phyloP scores from a whole-genome alignment of 2,329 filamentous ascomycete genomes.

The Ambrosiella cleistominuta region DNA sequence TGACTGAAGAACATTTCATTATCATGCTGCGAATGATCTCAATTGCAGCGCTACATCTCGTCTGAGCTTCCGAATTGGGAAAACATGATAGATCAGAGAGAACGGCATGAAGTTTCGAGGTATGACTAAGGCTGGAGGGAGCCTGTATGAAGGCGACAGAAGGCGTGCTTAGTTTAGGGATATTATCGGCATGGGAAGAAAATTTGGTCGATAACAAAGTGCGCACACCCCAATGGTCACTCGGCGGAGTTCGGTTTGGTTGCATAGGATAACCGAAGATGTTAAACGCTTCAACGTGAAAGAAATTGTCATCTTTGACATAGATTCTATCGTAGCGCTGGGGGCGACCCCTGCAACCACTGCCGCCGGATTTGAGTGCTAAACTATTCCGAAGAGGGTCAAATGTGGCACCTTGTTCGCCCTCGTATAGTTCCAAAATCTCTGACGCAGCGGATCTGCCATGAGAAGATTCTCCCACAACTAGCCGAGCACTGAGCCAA shows the following conservation, averaged over 20 bases:
- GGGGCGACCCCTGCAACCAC: constrained; percentile 33
- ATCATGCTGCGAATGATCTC: neutral
- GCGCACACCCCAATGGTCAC: constrained; percentile 42
- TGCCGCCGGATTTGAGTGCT: constrained; percentile 32
- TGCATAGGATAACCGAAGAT: constrained; percentile 33
- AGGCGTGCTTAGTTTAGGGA: neutral
- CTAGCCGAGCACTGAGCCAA: constrained; percentile 30
- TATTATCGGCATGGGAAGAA: neutral
- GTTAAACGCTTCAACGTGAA: constrained; percentile 32
- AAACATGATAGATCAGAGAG: neutral
- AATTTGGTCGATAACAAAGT: constrained; percentile 21
- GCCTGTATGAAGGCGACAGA: neutral
- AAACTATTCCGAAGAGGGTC: constrained; percentile 39
- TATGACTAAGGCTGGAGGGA: neutral
- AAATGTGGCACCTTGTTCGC: constrained; percentile 48
- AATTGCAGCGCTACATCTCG: neutral
- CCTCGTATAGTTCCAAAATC: constrained; percentile 28
- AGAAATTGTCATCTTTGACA: constrained; percentile 25
- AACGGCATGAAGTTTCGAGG: neutral
- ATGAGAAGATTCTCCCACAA: constrained; percentile 25
- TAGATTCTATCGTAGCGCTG: constrained; percentile 51
- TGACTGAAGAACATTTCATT: neutral
- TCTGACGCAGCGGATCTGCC: constrained; percentile 15
- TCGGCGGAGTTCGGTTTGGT: constrained; percentile 18
- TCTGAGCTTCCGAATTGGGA: neutral